Evolutionary conservation across 768 basidiomycete species (phyloP).

Genomic region (Suillus paluster): DNA sequence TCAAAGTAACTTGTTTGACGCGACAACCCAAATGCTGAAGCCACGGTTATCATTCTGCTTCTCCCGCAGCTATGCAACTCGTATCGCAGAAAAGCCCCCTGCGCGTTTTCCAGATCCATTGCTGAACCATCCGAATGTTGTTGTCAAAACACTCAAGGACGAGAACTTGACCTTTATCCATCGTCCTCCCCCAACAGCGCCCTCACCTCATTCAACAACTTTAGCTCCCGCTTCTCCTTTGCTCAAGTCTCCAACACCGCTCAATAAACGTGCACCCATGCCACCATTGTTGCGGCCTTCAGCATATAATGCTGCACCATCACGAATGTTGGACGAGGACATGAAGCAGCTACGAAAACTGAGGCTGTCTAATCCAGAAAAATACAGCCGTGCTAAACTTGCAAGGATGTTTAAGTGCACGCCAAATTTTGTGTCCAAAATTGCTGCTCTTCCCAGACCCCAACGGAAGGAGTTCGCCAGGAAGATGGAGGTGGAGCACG

Average conservation of each 20-base stretch:
- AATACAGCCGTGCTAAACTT: conserved; percentile 66
- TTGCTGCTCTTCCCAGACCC: conserved; percentile 64
- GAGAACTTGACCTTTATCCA: conserved; percentile 78
- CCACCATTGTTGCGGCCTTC: conserved; percentile 55
- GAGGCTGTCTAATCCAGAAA: conserved; percentile 57
- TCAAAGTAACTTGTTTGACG: no score
- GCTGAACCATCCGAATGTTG: conserved; percentile 52
- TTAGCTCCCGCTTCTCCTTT: conserved; percentile 75
- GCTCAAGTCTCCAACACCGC: conserved; percentile 44
- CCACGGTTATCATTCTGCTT: conserved; percentile 22
- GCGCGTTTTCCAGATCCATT: conserved; percentile 64
- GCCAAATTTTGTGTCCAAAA: conserved; percentile 62
- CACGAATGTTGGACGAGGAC: conserved; percentile 53
- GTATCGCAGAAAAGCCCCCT: conserved; percentile 45
- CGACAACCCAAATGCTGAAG: conserved; percentile 23
- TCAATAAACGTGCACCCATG: conserved; percentile 35
- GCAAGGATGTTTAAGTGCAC: conserved; percentile 80
- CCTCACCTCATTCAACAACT: conserved; percentile 72
- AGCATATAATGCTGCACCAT: conserved; percentile 34
- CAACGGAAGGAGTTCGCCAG: conserved; percentile 48
- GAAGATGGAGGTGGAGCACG: conserved; percentile 52
- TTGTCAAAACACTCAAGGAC: conserved; percentile 52
- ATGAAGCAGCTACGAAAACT: conserved; percentile 62
- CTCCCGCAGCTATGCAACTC: conserved; percentile 46
- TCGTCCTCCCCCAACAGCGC: conserved; percentile 80